Conservation (phyloP, 345 rosid genomes). For the Nasturtium officinale region DNA sequence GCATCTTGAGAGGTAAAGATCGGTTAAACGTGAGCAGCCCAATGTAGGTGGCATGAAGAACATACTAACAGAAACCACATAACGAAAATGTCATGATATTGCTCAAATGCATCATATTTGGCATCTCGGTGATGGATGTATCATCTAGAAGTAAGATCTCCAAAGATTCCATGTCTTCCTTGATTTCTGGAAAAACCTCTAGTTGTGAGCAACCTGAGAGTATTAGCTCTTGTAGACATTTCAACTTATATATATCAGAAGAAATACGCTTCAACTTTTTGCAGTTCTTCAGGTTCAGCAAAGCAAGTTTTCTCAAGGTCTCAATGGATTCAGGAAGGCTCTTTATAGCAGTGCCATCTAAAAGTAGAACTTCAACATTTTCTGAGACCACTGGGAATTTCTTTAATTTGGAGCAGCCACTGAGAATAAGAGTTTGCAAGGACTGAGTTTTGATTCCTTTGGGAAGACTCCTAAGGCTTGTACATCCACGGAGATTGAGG, state of each 20-base stretch:
- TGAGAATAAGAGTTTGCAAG: constrained; percentile 39
- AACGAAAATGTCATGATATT: constrained; percentile 35
- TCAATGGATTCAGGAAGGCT: constrained; percentile 39
- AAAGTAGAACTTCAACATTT: constrained; percentile 32
- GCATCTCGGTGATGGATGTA: constrained; percentile 38
- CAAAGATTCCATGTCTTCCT: constrained; percentile 43
- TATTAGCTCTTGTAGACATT: constrained; percentile 33
- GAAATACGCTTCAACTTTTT: constrained; percentile 34
- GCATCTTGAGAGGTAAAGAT: constrained; percentile 39
- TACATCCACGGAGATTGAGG: constrained; percentile 39
- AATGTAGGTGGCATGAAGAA: constrained; percentile 28
- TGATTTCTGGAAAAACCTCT: constrained; percentile 36
- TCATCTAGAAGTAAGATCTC: constrained; percentile 29
- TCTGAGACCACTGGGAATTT: constrained; percentile 37
- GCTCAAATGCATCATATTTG: constrained; percentile 26
- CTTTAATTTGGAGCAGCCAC: constrained; percentile 38
- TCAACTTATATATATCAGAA: constrained; percentile 32
- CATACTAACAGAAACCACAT: constrained; percentile 25
- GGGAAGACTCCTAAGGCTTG: constrained; percentile 35
- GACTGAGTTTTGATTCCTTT: constrained; percentile 2
- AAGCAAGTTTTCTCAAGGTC: constrained; percentile 19
- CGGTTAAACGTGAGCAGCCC: constrained; percentile 27
- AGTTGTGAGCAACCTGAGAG: constrained; percentile 40
- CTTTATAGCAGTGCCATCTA: constrained; percentile 40
- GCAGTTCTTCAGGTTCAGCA: constrained; percentile 36